Base-by-base conservation (phyloP, 371 early-diverging fungal genomes). In the Circinella umbellata region DNA sequence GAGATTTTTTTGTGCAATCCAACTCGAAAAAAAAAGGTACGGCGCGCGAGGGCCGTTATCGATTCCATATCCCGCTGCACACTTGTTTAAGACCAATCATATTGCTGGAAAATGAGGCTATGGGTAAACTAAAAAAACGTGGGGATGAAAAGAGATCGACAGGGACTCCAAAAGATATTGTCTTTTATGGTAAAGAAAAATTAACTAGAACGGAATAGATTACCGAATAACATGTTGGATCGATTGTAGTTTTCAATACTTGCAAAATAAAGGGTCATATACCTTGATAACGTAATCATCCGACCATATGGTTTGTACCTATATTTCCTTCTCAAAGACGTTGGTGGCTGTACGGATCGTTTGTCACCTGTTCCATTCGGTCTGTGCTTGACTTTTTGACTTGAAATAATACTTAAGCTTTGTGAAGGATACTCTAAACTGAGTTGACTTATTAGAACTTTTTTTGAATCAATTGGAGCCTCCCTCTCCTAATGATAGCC, bases 211-310 rank as follows among this genome's bases (percentile, higher is more conserved):
- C 11, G 6, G 8, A 1, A 53, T 53, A 27, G 14, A 34, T 57
- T 34, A 57, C 7, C 57, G 57, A 57, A 57, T 57, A n/a, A 57
- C 6, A 34, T 4, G 37, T 5, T 7, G 35, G 27, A 27, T 57
- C 57, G 34, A 34, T 9, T 57, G 57, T 27, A 57, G 34, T 13
- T n/a, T 11, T 57, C n/a, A n/a, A 37, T 57, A 0, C 27, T 34
- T 17, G 5, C 57, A 34, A 20, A 57, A 10, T 9, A 34, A 34
- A 57, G 7, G 9, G 35, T 57, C 27, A 57, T 57, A 34, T 27
- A 57, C 5, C 57, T 27, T 4, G 57, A 57, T 57, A 57, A 57
- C 57, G 57, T 57, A 57, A 57, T 18, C 57, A 57, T 57, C 1
- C 57, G 57, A 34, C 27, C 57, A 34, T 57, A 57, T 4, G 35